A percentile compares a stretch with the other conserved stretches of the same genome.
phyloP scores from a whole-genome alignment of 345 rosid genomes.

The Salix purpurea region DNA sequence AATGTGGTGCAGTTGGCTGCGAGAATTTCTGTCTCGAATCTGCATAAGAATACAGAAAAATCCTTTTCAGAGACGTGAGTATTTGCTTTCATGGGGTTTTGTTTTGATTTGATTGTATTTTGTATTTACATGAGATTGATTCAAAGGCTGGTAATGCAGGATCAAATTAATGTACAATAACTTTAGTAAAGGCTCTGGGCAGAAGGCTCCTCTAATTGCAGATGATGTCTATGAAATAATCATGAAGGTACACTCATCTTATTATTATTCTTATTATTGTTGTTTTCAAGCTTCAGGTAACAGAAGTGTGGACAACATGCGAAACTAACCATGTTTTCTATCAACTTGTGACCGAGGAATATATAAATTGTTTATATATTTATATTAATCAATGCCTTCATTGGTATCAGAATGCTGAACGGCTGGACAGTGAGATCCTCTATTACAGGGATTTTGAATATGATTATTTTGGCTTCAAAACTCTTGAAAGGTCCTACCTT shows the following conservation, averaged over 20 bases:
- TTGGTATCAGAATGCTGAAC: conserved; percentile 53
- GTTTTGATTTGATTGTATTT: background rate
- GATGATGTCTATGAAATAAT: conserved; percentile 84
- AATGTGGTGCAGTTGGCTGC: conserved; percentile 76
- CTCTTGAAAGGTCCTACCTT: conserved; percentile 86
- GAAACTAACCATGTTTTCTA: background rate
- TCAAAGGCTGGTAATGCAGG: conserved; percentile 33
- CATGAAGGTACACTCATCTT: conserved; percentile 48
- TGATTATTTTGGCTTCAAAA: conserved; percentile 86
- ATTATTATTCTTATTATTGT: background rate
- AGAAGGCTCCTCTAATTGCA: conserved; percentile 68
- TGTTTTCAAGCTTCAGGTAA: background rate
- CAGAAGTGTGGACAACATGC: background rate
- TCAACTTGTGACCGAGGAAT: background rate
- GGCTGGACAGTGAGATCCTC: conserved; percentile 78
- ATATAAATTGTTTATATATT: background rate
- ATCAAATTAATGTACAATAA: conserved; percentile 66
- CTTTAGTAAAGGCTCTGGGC: conserved; percentile 63
- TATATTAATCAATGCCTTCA: background rate
- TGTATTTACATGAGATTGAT: background rate
- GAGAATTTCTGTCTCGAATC: conserved; percentile 77
- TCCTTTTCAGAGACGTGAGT: conserved; percentile 90
- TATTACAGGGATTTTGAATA: conserved; percentile 84
- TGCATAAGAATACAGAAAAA: conserved; percentile 85
- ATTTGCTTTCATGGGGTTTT: background rate